Base-by-base conservation (phyloP, 2,329 filamentous ascomycete genomes). In the Lasiodiplodia hormozganensis region DNA sequence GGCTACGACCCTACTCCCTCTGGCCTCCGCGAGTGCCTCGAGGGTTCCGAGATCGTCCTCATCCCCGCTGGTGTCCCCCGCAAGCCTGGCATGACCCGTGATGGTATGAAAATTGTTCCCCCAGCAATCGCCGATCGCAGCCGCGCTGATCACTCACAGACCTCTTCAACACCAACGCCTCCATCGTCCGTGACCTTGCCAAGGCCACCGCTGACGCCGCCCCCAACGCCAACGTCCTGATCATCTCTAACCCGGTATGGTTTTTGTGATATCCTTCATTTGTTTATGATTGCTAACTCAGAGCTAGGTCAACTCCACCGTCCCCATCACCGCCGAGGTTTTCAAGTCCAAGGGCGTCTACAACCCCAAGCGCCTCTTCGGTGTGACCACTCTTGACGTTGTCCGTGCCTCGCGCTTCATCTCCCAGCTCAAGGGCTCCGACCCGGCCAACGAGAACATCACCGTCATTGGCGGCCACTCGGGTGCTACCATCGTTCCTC, bases 151-250 rank as follows among this genome's bases (percentile, higher is more conserved):
- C 49, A 28, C 56, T 51, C 25, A 25, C 69, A 89, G 95, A 99
- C 82, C 91, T 99, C 73, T 99, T 99, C 94, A 98, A 98, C 90
- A 99, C 95, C 88, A 99, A 99, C 85, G 96, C 96, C 83, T 97
- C 93, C 82, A 99, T 99, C 83, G 96, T 99, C 82, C 94, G 95
- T 80, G 96, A 98, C 85, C 90, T 99, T 74, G 94, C 95, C 85
- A 97, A 97, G 89, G 94, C 94, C 77, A 90, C 89, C 79, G 96
- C 96, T 78, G 90, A 97, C 78, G 88, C 92, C 75, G 88, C 91
- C 80, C 96, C 96, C 78, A 88, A 97, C 73, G 96, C 96, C 84
- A 97, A 97, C 86, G 88, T 98, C 82, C 90, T 98, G 81, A 89
- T 99, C 87, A 99, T 99, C 85, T 89, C 94, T 84, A 99, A 99